Conservation (phyloP, 768 basidiomycete genomes). For the Psilocybe tampanensis region DNA sequence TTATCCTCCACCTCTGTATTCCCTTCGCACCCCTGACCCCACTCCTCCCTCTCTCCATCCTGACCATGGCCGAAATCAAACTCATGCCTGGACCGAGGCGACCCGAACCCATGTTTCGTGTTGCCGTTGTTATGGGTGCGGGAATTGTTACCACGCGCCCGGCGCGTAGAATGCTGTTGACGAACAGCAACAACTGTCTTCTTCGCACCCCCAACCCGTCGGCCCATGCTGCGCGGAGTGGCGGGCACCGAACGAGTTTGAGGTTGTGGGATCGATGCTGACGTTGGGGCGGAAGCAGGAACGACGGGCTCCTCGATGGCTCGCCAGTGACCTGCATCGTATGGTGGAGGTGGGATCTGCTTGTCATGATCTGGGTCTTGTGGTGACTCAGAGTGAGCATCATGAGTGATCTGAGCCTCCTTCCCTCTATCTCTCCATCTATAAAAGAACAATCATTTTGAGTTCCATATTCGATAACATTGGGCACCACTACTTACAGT, state of each 20-base stretch:
- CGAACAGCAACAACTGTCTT: constrained; percentile 28
- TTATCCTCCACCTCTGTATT: constrained; percentile 9
- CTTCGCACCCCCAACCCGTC: neutral
- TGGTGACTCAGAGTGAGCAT: constrained; percentile 27
- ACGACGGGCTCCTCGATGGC: constrained; percentile 32
- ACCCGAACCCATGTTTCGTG: constrained; percentile 3
- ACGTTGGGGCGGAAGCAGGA: too few relatives aligned
- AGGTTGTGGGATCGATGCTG: constrained; percentile 26
- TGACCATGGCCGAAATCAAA: constrained; percentile 42
- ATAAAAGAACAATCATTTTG: neutral
- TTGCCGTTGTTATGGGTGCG: too few relatives aligned
- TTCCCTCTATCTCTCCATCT: constrained; percentile 84
- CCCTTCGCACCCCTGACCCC: constrained; percentile 10
- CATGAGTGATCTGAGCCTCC: constrained; percentile 22
- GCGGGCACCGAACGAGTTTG: constrained; percentile 19
- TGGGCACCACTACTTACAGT: constrained; percentile 78
- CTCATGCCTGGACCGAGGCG: constrained; percentile 32
- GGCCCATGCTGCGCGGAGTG: neutral
- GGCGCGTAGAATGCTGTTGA: constrained; percentile 32
- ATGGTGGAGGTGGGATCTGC: constrained; percentile 58
- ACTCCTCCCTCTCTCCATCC: constrained; percentile 22
- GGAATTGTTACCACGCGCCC: constrained; percentile 34
- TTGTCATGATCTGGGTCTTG: constrained; percentile 8
- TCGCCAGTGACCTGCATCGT: constrained; percentile 63
- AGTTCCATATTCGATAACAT: constrained; percentile 9